Conservation (phyloP, 805 yeast species). For the Yarrowia porcina region DNA sequence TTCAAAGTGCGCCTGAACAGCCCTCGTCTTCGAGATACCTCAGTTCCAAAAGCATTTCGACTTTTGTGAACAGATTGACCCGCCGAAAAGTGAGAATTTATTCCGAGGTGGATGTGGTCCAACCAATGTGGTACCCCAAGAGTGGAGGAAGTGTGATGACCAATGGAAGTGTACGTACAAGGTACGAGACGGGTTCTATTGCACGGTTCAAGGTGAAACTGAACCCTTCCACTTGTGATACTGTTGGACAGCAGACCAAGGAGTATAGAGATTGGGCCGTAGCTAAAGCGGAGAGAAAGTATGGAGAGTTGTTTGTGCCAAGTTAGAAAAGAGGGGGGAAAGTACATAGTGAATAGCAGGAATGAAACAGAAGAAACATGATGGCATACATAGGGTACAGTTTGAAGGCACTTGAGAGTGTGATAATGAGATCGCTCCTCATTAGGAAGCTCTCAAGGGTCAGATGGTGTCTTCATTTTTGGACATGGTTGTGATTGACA, state of each 20-base stretch:
- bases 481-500: no score
- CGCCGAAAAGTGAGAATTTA: background rate
- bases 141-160: conserved; percentile 8
- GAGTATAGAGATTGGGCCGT: conserved; percentile 15
- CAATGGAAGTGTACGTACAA: background rate
- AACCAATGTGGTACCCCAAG: conserved; percentile 9
- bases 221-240: conserved; percentile 4
- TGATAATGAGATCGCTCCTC: no score
- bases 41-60: background rate
- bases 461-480: no score
- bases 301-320: conserved; percentile 3
- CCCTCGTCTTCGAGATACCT: background rate
- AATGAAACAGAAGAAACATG: no score
- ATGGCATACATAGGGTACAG: background rate
- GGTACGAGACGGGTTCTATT: background rate
- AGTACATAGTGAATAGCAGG: no score
- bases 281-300: conserved; percentile 1
- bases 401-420: no score
- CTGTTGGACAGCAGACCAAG: background rate
- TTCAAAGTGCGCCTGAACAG: background rate
- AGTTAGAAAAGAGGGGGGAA: no score
- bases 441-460: no score
- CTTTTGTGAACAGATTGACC: background rate
- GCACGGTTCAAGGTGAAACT: conserved; percentile 7
- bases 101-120: conserved; percentile 7